phyloP scores from a whole-genome alignment of 2,329 filamentous ascomycete genomes.

The Triangularia setosa region DNA sequence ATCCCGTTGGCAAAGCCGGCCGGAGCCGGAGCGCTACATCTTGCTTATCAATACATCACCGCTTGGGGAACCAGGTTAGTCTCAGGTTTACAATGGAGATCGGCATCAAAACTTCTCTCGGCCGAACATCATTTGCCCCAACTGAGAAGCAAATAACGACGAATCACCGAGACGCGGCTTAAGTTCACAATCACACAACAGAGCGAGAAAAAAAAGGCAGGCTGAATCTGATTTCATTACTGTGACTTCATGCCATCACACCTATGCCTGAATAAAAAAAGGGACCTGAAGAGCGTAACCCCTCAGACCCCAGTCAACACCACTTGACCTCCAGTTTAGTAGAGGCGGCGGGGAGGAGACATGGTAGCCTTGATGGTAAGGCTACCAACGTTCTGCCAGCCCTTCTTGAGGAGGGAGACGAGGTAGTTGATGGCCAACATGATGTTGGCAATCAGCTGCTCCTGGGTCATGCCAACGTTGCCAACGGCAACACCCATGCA shows the following conservation, averaged over 20 bases:
- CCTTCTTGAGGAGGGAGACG: slow-evolving; percentile 99
- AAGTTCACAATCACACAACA: not conserved
- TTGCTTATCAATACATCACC: slow-evolving; percentile 3
- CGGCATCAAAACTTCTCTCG: not conserved
- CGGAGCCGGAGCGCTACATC: not conserved
- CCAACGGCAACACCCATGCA: slow-evolving; percentile 99
- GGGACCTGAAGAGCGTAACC: not conserved
- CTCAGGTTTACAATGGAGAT: not conserved
- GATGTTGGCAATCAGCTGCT: slow-evolving; percentile 96
- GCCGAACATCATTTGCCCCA: not conserved
- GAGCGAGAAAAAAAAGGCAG: not conserved
- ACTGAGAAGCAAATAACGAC: not conserved
- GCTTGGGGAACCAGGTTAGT: not conserved
- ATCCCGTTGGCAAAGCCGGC: not conserved
- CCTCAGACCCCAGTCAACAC: not conserved
- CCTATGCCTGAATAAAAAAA: slow-evolving; percentile 7
- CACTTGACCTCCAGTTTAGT: slow-evolving; percentile 56
- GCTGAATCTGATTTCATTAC: slow-evolving; percentile 14
- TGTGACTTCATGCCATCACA: slow-evolving; percentile 9
- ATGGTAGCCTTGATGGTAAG: slow-evolving; percentile 99
- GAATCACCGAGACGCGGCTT: not conserved
- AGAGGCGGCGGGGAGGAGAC: slow-evolving; percentile 96
- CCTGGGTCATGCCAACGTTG: slow-evolving; percentile 95
- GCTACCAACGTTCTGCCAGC: slow-evolving; percentile 99
- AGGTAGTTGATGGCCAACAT: slow-evolving; percentile 99